These are phyloP conservation scores for Pseudozyma flocculosa DNA, from an alignment of 1,284 basidiomycete species.

Conservation along the genomic window DNA sequence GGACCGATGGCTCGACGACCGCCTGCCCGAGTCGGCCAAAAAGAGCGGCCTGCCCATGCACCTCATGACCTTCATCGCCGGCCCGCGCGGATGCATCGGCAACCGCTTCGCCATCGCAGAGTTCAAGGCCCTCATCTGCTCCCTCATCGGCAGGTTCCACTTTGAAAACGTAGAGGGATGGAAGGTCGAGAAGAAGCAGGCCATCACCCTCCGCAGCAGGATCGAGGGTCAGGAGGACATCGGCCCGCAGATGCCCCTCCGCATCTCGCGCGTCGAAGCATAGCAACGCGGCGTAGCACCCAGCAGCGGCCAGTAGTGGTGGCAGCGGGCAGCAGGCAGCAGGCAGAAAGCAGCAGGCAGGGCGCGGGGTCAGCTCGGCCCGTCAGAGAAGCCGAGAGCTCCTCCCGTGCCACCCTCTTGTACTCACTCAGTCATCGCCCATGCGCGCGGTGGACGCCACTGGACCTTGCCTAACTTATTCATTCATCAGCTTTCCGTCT, in stretches of 20 bases:
- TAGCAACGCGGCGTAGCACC: background rate
- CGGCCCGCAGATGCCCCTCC: slow-evolving; percentile 41
- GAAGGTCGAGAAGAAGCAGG: slow-evolving; percentile 42
- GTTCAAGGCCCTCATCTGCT: slow-evolving; percentile 47
- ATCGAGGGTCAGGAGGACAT: slow-evolving; percentile 42
- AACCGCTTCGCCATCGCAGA: slow-evolving; percentile 48
- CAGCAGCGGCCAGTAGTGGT: too few species aligned
- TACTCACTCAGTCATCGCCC: too few species aligned
- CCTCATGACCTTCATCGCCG: slow-evolving; percentile 47
- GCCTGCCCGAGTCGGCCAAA: slow-evolving; percentile 18
- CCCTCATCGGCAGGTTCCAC: slow-evolving; percentile 33
- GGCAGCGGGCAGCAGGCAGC: too few species aligned
- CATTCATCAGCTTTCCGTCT: too few species aligned
- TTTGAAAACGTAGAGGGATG: slow-evolving; percentile 36
- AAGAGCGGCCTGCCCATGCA: slow-evolving; percentile 25
- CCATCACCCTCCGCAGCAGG: slow-evolving; percentile 19
- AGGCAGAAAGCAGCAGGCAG: too few species aligned
- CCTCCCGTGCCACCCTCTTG: too few species aligned
- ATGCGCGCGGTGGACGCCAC: too few species aligned
- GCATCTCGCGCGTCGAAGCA: slow-evolving; percentile 14
- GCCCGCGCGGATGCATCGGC: slow-evolving; percentile 50
- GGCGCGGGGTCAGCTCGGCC: too few species aligned
- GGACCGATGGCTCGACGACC: slow-evolving; percentile 41
- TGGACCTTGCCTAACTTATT: too few species aligned
- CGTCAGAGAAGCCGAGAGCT: too few species aligned